Base-by-base conservation (phyloP, 176 grass and related monocot species). In the Triticum monococcum region DNA sequence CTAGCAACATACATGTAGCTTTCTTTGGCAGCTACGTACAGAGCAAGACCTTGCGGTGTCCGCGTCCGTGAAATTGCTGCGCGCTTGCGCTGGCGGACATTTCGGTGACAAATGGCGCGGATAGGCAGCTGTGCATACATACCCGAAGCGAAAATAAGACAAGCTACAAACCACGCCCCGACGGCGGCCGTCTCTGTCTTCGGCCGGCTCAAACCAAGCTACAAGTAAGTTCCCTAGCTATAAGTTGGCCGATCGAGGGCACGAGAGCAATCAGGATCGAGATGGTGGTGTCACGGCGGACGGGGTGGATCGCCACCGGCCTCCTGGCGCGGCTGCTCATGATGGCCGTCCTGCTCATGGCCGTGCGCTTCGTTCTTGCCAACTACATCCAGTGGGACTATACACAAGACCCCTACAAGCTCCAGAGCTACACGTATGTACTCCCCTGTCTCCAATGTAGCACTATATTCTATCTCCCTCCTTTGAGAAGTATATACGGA, bases 341-440 rank as follows among this genome's bases (percentile, higher is more conserved):
- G 80, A 0, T 83, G 18, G 86, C 35, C 46, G 24, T 78, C 4
- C 33, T 88, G 18, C 31, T 67, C 79, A 23, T 70, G 25, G 2
- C 86, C 25, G 38, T 87, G 66, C 38, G 5, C 5, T 18, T 76
- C 14, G 60, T 18, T 22, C 5, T 64, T 13, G 13, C 1, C 50
- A 81, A 87, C 78, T 1, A 48, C 12, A 36, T 38, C 20, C 3
- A 9, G 7, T 6, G 5, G 41, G 7, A 0, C 10, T 13, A 46
- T 13, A 4, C 45, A 13, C 0, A 48, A 4, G 31, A 9, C 38
- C 8, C 1, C 22, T 8, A 68, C 43, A 9, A 77, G 70, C 61
- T 88, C 62, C 41, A 26, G n/a, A 82, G 79, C 71, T 88, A 88
- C 79, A 32, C 52, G 81, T 83, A 72, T 1, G 23, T 65, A 1